Evolutionary conservation across 2,329 filamentous ascomycete genomes (phyloP), one percentile per base, ranked within the genome.

Genomic region (Bisporella sp.): DNA sequence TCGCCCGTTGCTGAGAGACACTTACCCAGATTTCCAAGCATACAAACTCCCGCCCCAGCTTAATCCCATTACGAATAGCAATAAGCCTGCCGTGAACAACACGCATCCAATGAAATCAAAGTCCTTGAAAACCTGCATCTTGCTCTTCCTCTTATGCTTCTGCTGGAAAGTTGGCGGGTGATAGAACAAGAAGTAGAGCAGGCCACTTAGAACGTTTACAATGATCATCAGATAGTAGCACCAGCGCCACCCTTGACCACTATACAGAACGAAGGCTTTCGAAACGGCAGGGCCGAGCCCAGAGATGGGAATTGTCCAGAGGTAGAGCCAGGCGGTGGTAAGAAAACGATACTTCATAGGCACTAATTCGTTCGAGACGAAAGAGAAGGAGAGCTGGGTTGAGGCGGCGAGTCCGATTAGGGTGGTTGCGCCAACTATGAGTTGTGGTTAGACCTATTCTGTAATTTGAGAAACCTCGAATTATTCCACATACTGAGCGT

Each of bases 41-140:
- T 73, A 70, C 4, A 62, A 58, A 1, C 56, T 60, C 11, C 71
- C 70, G 42, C 68, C 72, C 62, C 64, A 68, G 49, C 68, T 69
- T 5, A 74, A 64, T 12, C 71, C 73, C 41, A 75, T 55, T 41
- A 74, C 61, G 53, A 73, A 66, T n/a, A 72, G 59, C 2, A 72
- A 61, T 5, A 69, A 64, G 31, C 72, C 72, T 8, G 62, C 58
- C 5, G 68, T 56, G 57, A 68, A 73, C 1, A 75, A 60, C 40
- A 41, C 8, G 1, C 64, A 45, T 5, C 62, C 62, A 4, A 64
- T 37, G 50, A 61, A 65, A 51, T 65, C 64, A 8, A 63, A 53
- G 32, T 62, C 56, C 43, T 56, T 57, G 45, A 65, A 58, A 11
- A 45, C 40, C 42, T 53, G 46, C 43, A 49, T 49, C 31, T 37